Base-by-base conservation (phyloP, 2,329 filamentous ascomycete species). In the Chalara sp. region DNA sequence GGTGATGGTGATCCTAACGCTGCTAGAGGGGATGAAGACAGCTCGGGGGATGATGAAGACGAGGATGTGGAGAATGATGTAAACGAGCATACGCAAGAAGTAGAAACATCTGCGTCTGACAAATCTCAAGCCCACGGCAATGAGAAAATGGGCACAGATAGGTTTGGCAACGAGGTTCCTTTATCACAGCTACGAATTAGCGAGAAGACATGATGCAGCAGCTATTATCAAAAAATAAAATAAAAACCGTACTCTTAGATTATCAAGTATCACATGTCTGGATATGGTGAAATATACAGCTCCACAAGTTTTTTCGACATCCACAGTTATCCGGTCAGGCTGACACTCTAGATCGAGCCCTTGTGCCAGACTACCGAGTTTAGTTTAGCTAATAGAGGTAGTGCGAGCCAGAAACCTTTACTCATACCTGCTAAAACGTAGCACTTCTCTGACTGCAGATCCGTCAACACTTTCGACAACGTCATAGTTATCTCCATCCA, bases 1-100 rank as follows among this genome's bases (percentile, higher is more conserved):
- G 65, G 67, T 12, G 70, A 72, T 48, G 67, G 65, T 21, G 65
- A 63, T 46, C 62, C 61, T 10, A 53, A 60, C 46, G 62, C 61
- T 35, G 35, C 56, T 30, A 52, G 61, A 44, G 57, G 63, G 40
- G 61, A 66, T 42, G 65, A 70, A 43, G 69, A 70, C n/a, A 66
- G 65, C 6, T 71, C 68, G 2, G 69, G 70, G 4, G 67, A 58
- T 4, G 60, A 58, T 2, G 63, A 61, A 5, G 62, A 63, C 1
- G 65, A 65, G 5, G 62, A 67, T 0, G 65, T 67, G n/a, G 55
- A 57, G 4, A 64, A 67, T 2, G 61, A 63, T 2, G 68, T 68
- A 3, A 64, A 63, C 3, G 65, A 64, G 1, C 60, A 56, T 1
- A 59, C 66, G 2, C 62, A 56, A 0, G 61, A 60, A 3, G 53